A percentile compares a stretch with the other conserved stretches of the same genome.
These are phyloP conservation scores for Fonsecaea pugnacius DNA, from an alignment of 2,329 filamentous ascomycete genomes.

Conservation along the genomic window DNA sequence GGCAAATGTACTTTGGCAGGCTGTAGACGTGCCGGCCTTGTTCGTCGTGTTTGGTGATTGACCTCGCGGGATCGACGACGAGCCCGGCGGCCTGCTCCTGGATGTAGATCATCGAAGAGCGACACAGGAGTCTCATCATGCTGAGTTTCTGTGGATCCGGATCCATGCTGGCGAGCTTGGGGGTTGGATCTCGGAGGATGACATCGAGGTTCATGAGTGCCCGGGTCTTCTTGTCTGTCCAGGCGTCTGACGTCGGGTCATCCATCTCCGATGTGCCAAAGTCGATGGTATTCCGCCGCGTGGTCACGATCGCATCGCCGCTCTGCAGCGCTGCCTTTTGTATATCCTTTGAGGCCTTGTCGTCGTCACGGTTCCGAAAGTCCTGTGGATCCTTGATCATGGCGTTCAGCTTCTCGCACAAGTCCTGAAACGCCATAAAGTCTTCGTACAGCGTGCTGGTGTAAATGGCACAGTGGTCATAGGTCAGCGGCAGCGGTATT, in stretches of 20 bases:
- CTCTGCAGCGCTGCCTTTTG: conserved; percentile 8
- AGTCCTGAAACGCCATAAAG: conserved; percentile 16
- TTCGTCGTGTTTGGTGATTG: conserved; percentile 3
- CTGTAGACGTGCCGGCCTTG: conserved; percentile 7
- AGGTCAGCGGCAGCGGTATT: conserved; percentile 12
- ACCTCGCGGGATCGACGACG: conserved; percentile 11
- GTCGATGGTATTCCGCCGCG: conserved; percentile 1
- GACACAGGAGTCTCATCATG: conserved; percentile 19
- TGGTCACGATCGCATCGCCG: not conserved
- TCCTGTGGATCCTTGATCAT: conserved; percentile 10
- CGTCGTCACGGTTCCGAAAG: conserved; percentile 11
- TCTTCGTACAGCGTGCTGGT: conserved; percentile 20
- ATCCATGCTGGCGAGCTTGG: conserved; percentile 11
- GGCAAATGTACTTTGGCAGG: conserved; percentile 14
- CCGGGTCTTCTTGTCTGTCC: conserved; percentile 8
- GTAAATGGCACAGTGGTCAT: conserved; percentile 20
- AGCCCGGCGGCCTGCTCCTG: conserved; percentile 14
- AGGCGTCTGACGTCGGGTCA: not conserved
- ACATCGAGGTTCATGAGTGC: conserved; percentile 14
- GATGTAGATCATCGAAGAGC: conserved; percentile 18
- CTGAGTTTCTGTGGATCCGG: conserved; percentile 16
- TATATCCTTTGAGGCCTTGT: conserved; percentile 2
- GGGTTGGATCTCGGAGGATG: conserved; percentile 5
- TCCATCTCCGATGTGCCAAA: not conserved
- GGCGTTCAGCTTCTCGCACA: conserved; percentile 17